phyloP scores from a whole-genome alignment of 768 basidiomycete genomes.

The Auricularia auricula-judae region DNA sequence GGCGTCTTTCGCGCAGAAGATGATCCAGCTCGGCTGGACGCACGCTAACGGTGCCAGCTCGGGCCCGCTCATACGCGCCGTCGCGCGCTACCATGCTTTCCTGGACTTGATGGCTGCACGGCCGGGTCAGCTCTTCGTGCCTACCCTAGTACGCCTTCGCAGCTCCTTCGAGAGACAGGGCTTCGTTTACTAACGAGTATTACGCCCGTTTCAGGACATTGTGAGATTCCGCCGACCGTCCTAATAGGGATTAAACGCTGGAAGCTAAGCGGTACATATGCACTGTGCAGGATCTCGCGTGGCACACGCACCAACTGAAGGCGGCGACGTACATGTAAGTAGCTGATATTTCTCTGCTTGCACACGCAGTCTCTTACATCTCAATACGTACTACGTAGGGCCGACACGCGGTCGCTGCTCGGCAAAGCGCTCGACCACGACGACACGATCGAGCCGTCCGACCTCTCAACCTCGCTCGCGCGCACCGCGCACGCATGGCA shows the following conservation, averaged over 20 bases:
- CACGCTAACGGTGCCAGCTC: slow-evolving; percentile 2
- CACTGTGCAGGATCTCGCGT: slow-evolving; percentile 8
- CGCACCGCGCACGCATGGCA: slow-evolving; percentile 1
- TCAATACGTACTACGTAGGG: no score
- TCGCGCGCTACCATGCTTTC: slow-evolving; percentile 12
- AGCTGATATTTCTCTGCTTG: no score
- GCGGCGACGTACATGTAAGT: slow-evolving; percentile 7
- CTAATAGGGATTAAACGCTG: no score
- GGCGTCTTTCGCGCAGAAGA: slow-evolving; percentile 7
- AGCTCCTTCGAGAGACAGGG: no score
- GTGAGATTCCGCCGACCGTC: not conserved
- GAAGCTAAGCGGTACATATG: no score
- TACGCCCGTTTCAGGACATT: not conserved
- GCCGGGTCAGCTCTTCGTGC: slow-evolving; percentile 7
- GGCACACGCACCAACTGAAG: slow-evolving; percentile 12
- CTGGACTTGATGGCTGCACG: slow-evolving; percentile 9
- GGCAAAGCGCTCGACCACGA: slow-evolving; percentile 8
- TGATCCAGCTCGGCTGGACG: slow-evolving; percentile 9
- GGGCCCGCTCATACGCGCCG: slow-evolving; percentile 4
- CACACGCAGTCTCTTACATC: no score
- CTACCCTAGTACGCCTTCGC: slow-evolving; percentile 7
- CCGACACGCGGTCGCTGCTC: slow-evolving; percentile 3
- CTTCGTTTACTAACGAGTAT: no score
- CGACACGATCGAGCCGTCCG: slow-evolving; percentile 6
- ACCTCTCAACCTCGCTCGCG: not conserved